Percentiles rank a stretch among this genome's conserved stretches.
Evolutionary conservation across 1,284 basidiomycete species (phyloP).

Genomic region (Heterobasidion irregulare): DNA sequence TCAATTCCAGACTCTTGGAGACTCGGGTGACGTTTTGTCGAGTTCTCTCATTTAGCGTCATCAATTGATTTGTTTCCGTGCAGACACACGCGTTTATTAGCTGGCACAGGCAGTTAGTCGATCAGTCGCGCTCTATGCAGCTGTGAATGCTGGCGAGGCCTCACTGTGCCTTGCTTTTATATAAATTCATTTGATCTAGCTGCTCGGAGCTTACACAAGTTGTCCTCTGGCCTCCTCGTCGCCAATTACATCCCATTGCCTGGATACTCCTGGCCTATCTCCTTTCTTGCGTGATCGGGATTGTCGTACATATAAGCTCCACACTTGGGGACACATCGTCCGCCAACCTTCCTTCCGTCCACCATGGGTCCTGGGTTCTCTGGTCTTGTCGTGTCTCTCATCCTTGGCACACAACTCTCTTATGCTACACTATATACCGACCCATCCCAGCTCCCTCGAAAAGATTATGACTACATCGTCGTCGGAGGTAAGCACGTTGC

Average conservation of each 20-base stretch:
- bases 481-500: neutral
- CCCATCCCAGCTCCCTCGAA: conserved; percentile 1
- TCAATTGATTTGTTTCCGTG: too few species aligned
- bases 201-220: neutral
- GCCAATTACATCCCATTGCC: neutral
- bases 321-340: neutral
- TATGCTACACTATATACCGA: neutral
- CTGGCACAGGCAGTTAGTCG: too few species aligned
- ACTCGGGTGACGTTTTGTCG: too few species aligned
- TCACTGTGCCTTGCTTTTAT: too few species aligned
- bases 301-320: neutral
- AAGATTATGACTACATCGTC: conserved; percentile 5
- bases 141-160: too few species aligned
- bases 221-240: neutral
- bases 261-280: neutral
- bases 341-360: neutral
- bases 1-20: too few species aligned
- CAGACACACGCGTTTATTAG: too few species aligned
- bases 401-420: neutral
- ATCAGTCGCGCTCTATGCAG: too few species aligned
- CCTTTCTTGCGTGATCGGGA: neutral
- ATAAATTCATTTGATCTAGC: too few species aligned
- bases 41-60: too few species aligned
- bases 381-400: neutral
- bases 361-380: neutral